These are phyloP conservation scores for Dictyostelium firmibasis DNA, from an alignment of 78 protist genomes.

Conservation along the genomic window DNA sequence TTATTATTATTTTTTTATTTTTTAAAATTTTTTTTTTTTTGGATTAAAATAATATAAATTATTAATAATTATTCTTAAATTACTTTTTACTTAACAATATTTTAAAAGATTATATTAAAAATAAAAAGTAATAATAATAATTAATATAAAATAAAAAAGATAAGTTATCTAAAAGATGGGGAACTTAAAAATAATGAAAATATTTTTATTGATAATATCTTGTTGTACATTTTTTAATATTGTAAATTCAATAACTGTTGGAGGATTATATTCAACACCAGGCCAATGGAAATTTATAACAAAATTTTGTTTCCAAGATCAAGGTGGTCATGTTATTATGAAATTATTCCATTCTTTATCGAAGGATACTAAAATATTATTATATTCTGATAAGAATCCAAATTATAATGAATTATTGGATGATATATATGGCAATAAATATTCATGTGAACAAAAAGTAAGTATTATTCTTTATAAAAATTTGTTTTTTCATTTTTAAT, in stretches of 20 bases:
- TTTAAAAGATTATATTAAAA: not conserved
- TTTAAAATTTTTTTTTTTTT: not conserved
- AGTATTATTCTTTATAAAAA: no score
- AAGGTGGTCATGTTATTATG: not conserved
- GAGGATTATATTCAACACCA: conserved; percentile 4
- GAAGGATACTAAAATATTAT: not conserved
- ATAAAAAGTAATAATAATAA: not conserved
- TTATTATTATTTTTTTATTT: not conserved
- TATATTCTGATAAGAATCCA: not conserved
- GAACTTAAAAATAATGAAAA: not conserved
- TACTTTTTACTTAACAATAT: not conserved
- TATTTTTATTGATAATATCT: not conserved
- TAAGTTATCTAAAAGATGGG: not conserved
- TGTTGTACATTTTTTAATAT: not conserved
- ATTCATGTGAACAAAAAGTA: conserved; percentile 14
- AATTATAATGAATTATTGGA: not conserved
- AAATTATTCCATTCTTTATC: not conserved
- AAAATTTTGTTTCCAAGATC: not conserved
- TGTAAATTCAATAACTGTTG: not conserved
- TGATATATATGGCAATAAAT: conserved; percentile 5
- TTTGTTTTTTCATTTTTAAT: not conserved
- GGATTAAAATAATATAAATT: not conserved
- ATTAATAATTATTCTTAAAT: not conserved
- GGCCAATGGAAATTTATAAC: conserved; percentile 3
- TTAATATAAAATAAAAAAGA: not conserved